Base-by-base conservation (phyloP, 1,284 basidiomycete genomes). In the Cerioporus squamosus region DNA sequence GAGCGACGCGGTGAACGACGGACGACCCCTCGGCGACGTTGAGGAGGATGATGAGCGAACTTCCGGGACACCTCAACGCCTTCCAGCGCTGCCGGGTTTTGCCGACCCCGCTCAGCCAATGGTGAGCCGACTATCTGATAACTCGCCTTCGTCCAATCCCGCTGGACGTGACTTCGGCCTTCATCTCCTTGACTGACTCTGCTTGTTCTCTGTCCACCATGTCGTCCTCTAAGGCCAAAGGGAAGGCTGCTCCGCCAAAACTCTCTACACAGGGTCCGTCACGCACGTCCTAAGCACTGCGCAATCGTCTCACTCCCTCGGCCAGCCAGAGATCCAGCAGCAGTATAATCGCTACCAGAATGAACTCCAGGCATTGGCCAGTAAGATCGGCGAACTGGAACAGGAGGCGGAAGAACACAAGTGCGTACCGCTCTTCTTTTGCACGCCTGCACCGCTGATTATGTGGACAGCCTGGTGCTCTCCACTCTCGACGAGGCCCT, bases 301-400 rank as follows among this genome's bases (percentile, higher is more conserved):
- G 22, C 26, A 29, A 18, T 22, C 9, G 52, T 47, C 58, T 67
- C 45, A 65, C 36, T 18, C 46, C 42, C 43, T 77, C 69, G 71
- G 76, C 75, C 75, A 83, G 81, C 78, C 78, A 93, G 91, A 93
- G 74, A 84, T 93, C 53, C 90, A 93, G 73, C 85, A 89, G 74
- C 88, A 79, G 52, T 92, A 88, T 67, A 78, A 84, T 61, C 84
- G 88, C 55, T 83, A 90, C 67, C 90, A 94, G 70, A 91, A 82
- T 75, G 94, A 97, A 55, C 77, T 97, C 42, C 93, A 95, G 74
- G 82, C 86, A 29, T 77, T 97, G 36, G 94, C 94, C 26, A 83
- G 87, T 61, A 98, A 98, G 78, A 95, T 97, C 65, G 91, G 92
- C 60, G 96, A 98, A 75, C 82, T 98, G 40, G 95, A 98, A 74